phyloP scores from a whole-genome alignment of 768 basidiomycete genomes.

The Tremella yokohamensis region DNA sequence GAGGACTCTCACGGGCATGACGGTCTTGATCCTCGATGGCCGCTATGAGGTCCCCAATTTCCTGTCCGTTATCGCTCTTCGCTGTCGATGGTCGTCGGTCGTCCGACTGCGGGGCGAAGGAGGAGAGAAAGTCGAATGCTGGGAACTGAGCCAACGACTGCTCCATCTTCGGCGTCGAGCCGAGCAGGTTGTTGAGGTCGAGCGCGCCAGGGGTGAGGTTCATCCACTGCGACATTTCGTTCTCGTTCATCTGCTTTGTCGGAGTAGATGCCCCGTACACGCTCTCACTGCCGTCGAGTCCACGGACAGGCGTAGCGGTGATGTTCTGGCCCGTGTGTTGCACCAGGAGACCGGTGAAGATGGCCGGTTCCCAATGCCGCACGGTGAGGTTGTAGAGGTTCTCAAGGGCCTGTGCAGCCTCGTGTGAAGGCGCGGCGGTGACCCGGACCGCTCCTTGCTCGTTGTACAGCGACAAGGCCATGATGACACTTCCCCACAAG shows the following conservation, averaged over 20 bases:
- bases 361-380: slow-evolving; percentile 39
- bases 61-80: slow-evolving; percentile 5
- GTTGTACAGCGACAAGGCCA: slow-evolving; percentile 21
- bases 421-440: slow-evolving; percentile 25
- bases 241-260: slow-evolving; percentile 19
- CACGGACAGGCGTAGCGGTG: background rate
- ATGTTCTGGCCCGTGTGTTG: background rate
- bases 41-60: slow-evolving; percentile 36
- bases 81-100: slow-evolving; percentile 7
- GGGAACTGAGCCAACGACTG: slow-evolving; percentile 3
- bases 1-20: background rate
- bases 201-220: slow-evolving; percentile 36
- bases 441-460: slow-evolving; percentile 14
- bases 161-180: slow-evolving; percentile 2
- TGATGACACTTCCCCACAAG: slow-evolving; percentile 25
- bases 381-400: slow-evolving; percentile 42
- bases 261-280: slow-evolving; percentile 31
- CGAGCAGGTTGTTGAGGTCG: slow-evolving; percentile 7
- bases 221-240: slow-evolving; percentile 36
- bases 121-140: background rate
- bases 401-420: slow-evolving; percentile 32
- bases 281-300: background rate
- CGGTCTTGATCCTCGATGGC: slow-evolving; percentile 29
- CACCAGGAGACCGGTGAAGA: slow-evolving; percentile 39
- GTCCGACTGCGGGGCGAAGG: background rate